Evolutionary conservation across 1,139 yeast genomes (phyloP), one percentile per base, ranked within the genome.

Genomic region (Kurtzmaniella quercitrusa): DNA sequence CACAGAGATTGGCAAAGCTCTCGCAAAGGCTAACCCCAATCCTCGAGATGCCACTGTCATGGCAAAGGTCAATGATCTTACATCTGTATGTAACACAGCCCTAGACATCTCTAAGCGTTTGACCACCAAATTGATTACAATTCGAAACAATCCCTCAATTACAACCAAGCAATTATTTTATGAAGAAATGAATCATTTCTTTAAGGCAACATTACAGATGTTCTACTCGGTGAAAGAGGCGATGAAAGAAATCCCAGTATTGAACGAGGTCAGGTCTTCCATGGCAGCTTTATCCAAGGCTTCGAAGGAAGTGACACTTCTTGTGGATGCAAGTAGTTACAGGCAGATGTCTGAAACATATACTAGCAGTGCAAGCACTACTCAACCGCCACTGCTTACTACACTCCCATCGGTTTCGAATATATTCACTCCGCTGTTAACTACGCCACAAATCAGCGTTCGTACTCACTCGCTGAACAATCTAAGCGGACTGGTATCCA

Each of bases 241-340:
- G n/a, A 85, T 88, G 77, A 75, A 77, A 45, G 96, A 88, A 54
- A 69, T 89, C 46, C 93, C 95, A 0, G 76, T 82, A 12, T 70
- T 91, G 42, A 84, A 86, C 53, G 96, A 87, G 46, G 86, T 87
- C 3, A 71, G 96, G 48, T 81, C 88, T 5, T 83, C 87, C 7
- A 76, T 91, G 67, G 88, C 96, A 0, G 79, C 82, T 29, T 68
- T 91, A 46, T 90, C 97, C 0, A 82, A 89, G 50, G 85, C 91
- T 3, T 88, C 96, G 2, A 91, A 91, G 57, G 98, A 91, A 55
- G 87, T 91, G 11, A 90, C 97, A 0, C 81, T 87, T 12, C 71
- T 87, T 52, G 65, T 90, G 40, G 96, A 90, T 57, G 67, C 68
- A 5, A 70, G 76, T 0, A 66, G 75, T 1, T 72, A 70, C 48